Evolutionary conservation across 768 basidiomycete species (phyloP), one percentile per base, ranked within the genome.

Genomic region (Auriscalpium microsporum): DNA sequence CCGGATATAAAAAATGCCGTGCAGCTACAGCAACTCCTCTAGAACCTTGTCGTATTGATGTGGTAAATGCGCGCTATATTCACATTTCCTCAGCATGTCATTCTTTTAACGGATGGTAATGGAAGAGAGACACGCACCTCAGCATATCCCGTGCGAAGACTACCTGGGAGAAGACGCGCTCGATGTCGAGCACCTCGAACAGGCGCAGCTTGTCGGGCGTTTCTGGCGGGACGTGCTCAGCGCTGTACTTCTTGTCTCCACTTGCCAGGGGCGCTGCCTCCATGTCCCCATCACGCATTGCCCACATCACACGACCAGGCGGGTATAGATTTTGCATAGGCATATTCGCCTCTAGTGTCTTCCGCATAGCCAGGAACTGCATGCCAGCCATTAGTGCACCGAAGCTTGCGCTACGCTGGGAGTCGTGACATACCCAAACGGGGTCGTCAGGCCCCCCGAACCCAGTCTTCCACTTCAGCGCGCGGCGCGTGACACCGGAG

Each of bases 341-440:
- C 89, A 92, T 91, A 56, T 87, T 90, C 46, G 88, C 89, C 66
- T 91, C 87, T 0, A 92, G 76, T 3, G 89, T 90, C 74, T 88
- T 91, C 46, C 90, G 81, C 56, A 87, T 78, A 0, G 87, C 79
- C 40, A 91, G 72, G 63, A 92, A 89, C 90, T 91, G 54, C 23
- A 37, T 11, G 16, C 42, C n/a, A 19, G 36, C 14, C 45, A 38
- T 45, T 37, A 55, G n/a, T 19, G 37, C 50, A 58, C 37, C 6
- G n/a, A 38, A 11, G 21, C 14, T 13, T 17, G 4, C 44, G n/a
- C n/a, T 16, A 5, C 33, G 23, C 37, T 7, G 33, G 34, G 40
- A 17, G 16, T 9, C 5, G 17, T 36, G 28, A 47, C 56, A 21
- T 46, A 59, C 58, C 49, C 53, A 46, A 48, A 49, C 47, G 9